These are phyloP conservation scores for Leishmania major DNA, from an alignment of 208 protist genomes.

Conservation along the genomic window DNA sequence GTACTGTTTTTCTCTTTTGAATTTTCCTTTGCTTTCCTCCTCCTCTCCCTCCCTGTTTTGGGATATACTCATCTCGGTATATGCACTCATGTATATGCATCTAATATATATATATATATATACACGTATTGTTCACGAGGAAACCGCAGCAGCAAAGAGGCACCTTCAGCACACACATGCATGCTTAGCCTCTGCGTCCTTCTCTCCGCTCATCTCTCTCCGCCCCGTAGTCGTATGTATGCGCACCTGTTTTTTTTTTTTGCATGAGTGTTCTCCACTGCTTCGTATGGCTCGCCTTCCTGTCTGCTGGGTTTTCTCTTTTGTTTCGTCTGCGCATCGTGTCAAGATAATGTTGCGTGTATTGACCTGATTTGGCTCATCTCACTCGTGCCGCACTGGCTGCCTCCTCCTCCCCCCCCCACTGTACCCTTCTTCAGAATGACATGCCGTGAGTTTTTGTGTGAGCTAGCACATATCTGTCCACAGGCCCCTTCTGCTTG, in stretches of 20 bases:
- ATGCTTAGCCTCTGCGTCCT: background rate
- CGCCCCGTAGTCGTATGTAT: background rate
- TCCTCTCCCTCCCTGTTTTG: background rate
- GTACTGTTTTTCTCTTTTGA: background rate
- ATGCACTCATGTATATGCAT: background rate
- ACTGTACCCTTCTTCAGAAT: background rate
- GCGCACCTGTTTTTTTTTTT: conserved; percentile 8
- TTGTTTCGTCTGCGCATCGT: background rate
- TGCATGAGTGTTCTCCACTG: background rate
- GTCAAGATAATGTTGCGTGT: background rate
- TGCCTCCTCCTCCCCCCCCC: too few relatives aligned
- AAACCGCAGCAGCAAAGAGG: background rate
- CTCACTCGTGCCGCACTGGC: background rate
- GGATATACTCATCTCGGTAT: background rate
- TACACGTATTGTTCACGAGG: background rate
- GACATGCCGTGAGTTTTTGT: background rate
- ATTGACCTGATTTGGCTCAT: background rate
- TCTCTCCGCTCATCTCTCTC: background rate
- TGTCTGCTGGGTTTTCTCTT: background rate
- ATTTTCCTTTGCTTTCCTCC: background rate
- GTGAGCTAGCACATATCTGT: background rate
- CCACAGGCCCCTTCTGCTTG: too few relatives aligned
- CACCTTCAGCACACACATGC: background rate
- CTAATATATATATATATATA: background rate
- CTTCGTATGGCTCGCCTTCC: background rate